phyloP scores from a whole-genome alignment of 805 yeast genomes.

The Cyberlindnera suaveolens region DNA sequence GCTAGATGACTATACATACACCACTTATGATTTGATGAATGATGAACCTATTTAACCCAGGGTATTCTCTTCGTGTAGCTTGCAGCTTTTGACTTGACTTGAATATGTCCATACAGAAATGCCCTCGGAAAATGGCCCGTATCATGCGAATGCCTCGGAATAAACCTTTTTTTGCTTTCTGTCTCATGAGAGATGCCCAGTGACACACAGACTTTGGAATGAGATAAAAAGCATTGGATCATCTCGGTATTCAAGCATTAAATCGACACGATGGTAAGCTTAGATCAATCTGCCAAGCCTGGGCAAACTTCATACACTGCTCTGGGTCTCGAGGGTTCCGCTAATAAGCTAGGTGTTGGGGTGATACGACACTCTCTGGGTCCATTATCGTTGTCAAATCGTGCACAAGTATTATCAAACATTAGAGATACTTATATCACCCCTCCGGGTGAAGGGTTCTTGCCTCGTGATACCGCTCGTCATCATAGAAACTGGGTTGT shows the following conservation, averaged over 20 bases:
- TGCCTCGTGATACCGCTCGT: conserved; percentile 94
- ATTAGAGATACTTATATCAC: conserved; percentile 91
- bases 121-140: no score
- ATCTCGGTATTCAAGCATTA: neutral
- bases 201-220: no score
- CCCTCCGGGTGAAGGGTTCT: conserved; percentile 97
- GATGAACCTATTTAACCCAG: no score
- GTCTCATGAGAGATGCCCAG: no score
- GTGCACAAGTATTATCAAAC: conserved; percentile 78
- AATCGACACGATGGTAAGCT: conserved; percentile 30
- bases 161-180: no score
- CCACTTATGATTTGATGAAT: no score
- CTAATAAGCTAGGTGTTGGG: conserved; percentile 94
- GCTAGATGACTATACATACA: no score
- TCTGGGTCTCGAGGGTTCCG: conserved; percentile 93
- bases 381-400: conserved; percentile 44
- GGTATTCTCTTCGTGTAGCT: no score
- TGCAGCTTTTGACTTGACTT: no score
- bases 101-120: no score
- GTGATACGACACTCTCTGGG: conserved; percentile 72
- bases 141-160: no score
- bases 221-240: no score
- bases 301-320: conserved; percentile 55
- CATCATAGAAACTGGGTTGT: conserved; percentile 96
- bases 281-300: conserved; percentile 38